A percentile compares a stretch with the other conserved stretches of the same genome.
Conservation (phyloP, 108 stramenopile genomes). For the Fragilaria crotonensis region DNA sequence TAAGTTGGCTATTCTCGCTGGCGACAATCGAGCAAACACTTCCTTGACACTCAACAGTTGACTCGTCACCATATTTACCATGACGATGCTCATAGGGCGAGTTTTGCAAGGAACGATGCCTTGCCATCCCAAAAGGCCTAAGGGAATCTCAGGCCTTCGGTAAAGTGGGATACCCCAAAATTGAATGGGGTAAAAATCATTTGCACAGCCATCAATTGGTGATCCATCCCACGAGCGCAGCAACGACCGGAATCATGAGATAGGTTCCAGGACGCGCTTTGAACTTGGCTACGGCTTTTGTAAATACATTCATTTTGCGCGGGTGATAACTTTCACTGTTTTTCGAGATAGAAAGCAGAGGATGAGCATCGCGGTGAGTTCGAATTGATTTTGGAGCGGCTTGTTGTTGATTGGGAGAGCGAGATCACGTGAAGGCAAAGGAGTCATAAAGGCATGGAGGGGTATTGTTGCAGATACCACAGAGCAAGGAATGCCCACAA, state of each 20-base stretch:
- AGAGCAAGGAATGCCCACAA: too few relatives aligned
- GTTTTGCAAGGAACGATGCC: conserved; percentile 89
- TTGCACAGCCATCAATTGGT: conserved; percentile 89
- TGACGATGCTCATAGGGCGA: conserved; percentile 63
- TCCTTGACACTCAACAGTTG: conserved; percentile 73
- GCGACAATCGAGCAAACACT: conserved; percentile 71
- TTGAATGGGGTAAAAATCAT: conserved; percentile 85
- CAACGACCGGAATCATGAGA: conserved; percentile 78
- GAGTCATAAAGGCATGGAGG: too few relatives aligned
- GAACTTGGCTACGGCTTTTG: conserved; percentile 47
- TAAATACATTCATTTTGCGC: neutral
- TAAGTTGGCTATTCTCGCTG: conserved; percentile 42
- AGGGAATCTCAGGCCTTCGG: conserved; percentile 48
- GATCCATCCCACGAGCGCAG: conserved; percentile 91
- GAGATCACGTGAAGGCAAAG: too few relatives aligned
- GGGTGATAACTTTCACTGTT: too few relatives aligned
- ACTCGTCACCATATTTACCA: conserved; percentile 82
- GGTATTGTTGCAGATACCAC: too few relatives aligned
- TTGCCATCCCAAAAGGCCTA: conserved; percentile 82
- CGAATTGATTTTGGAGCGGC: too few relatives aligned
- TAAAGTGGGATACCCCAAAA: conserved; percentile 72
- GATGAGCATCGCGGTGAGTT: too few relatives aligned
- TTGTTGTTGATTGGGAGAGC: too few relatives aligned
- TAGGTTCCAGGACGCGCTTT: conserved; percentile 59
- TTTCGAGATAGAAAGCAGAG: too few relatives aligned